Conservation (phyloP, 1,139 yeast species). For the Saccharomycopsis hybrid region DNA sequence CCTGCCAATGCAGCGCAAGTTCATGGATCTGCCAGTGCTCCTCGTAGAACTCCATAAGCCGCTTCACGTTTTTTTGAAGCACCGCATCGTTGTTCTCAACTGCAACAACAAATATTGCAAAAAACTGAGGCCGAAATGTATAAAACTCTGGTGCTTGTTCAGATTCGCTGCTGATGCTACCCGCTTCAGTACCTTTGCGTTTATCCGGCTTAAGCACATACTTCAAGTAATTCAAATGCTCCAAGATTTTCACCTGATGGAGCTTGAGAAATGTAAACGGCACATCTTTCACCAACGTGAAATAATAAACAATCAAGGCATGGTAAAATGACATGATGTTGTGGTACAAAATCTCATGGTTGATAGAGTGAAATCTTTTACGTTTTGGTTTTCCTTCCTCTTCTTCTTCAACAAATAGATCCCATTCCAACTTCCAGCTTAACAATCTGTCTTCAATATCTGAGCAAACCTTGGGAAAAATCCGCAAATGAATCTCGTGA, state of each 20-base stretch:
- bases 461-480: slow-evolving; percentile 5
- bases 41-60: slow-evolving; percentile 10
- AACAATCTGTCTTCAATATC: slow-evolving; percentile 35
- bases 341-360: slow-evolving; percentile 57
- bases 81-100: background rate
- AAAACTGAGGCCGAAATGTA: slow-evolving; percentile 11
- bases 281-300: slow-evolving; percentile 38
- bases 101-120: slow-evolving; percentile 6
- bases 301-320: slow-evolving; percentile 47
- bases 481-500: background rate
- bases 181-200: no score
- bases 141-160: background rate
- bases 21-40: background rate
- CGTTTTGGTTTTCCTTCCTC: background rate
- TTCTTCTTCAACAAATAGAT: slow-evolving; percentile 29
- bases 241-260: slow-evolving; percentile 6
- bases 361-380: slow-evolving; percentile 36
- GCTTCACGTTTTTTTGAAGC: slow-evolving; percentile 2
- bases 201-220: slow-evolving; percentile 3
- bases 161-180: background rate
- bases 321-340: slow-evolving; percentile 57
- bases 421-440: slow-evolving; percentile 54
- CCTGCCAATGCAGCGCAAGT: slow-evolving; percentile 8
- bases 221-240: slow-evolving; percentile 9
- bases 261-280: slow-evolving; percentile 9